Evolutionary conservation across 331 rosid species (phyloP), one percentile per base, ranked within the genome.

Genomic region (Quercus lobata): DNA sequence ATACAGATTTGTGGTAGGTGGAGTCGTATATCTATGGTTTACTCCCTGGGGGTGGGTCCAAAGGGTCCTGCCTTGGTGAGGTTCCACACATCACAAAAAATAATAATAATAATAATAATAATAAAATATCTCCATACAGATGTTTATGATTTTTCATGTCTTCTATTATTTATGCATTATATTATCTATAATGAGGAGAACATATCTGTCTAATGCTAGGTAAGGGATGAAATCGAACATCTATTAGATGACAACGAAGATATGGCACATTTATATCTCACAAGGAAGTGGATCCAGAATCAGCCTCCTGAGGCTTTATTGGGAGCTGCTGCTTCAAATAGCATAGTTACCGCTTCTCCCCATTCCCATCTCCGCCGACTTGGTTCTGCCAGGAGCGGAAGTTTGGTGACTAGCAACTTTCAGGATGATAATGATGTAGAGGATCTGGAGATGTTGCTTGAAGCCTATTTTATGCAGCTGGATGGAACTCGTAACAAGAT

Each of bases 361-460:
- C 56, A 75, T 84, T 86, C 87, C 69, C 56, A 75, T 84, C 87
- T 91, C 70, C 91, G 58, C 25, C 96, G 89, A 72, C 76, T 82
- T 73, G 62, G 88, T 84, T 95, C 99, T 76, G 70, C 21, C 24
- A 88, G 84, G 80, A 93, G 97, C 3, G 96, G 86, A 83, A 95
- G 97, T 81, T 56, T 89, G 84, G 84, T 87, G 71, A 83, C 90
- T 46, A 83, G 90, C 83, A 87, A 84, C 79, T 78, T 76, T 75
- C 79, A 54, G 79, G 93, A 87, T 76, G 91, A 89, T 73, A 85
- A 84, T 56, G 94, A 91, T 27, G 97, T 96, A 44, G 97, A 93
- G 88, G 99, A 96, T 82, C 86, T 93, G 63, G 99, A 96, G 88
- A 96, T 93, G 99, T 85, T 96, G 90, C 97, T 96, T 34, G 99